Conservation (phyloP, 345 rosid species). For the Murraya koenigii region DNA sequence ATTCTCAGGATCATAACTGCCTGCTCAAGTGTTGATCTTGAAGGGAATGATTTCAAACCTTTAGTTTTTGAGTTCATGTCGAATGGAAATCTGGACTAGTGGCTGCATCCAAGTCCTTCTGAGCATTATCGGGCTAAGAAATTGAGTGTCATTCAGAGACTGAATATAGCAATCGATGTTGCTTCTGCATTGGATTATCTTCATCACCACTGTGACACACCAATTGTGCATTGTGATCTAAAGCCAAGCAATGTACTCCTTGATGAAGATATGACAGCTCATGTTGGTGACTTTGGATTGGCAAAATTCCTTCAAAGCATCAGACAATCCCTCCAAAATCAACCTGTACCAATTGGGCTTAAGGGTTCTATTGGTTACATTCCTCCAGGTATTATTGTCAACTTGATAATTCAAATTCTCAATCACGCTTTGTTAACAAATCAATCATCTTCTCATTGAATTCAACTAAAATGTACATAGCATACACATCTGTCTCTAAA, state of each 20-base stretch:
- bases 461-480: background rate
- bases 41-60: conserved; percentile 30
- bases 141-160: conserved; percentile 21
- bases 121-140: background rate
- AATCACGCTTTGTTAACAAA: background rate
- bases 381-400: conserved; percentile 28
- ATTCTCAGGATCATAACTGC: conserved; percentile 10
- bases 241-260: conserved; percentile 36
- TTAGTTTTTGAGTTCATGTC: conserved; percentile 29
- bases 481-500: background rate
- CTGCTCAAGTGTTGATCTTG: conserved; percentile 22
- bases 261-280: conserved; percentile 26
- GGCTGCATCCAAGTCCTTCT: conserved; percentile 19
- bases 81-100: conserved; percentile 23
- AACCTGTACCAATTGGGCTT: conserved; percentile 16
- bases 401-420: too few relatives aligned
- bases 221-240: conserved; percentile 34
- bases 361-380: conserved; percentile 32
- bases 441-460: background rate
- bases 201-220: conserved; percentile 22
- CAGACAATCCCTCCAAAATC: background rate
- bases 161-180: conserved; percentile 29
- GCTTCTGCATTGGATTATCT: conserved; percentile 36
- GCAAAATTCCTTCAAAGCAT: conserved; percentile 9
- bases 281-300: conserved; percentile 33